Percentiles rank a stretch among this genome's conserved stretches.
Evolutionary conservation across 169 alveolate genomes (phyloP).

Genomic region (Plasmodium berghei): DNA sequence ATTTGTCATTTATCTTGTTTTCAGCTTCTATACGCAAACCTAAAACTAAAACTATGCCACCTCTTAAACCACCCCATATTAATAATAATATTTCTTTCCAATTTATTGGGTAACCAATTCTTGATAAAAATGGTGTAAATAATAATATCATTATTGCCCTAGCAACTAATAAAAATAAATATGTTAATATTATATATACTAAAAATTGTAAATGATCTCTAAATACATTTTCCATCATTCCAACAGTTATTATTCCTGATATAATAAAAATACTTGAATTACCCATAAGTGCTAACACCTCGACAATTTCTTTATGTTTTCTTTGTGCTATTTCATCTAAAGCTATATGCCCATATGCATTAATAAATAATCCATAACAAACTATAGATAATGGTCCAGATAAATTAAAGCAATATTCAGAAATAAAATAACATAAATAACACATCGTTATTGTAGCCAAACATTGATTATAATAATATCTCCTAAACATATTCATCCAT

Average conservation of each 20-base stretch:
- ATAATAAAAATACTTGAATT: slow-evolving; percentile 88
- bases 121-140: slow-evolving; percentile 86
- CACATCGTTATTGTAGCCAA: slow-evolving; percentile 80
- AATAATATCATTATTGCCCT: slow-evolving; percentile 86
- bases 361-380: slow-evolving; percentile 89
- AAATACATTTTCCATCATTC: slow-evolving; percentile 87
- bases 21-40: slow-evolving; percentile 93
- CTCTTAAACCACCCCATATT: slow-evolving; percentile 94
- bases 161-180: slow-evolving; percentile 83
- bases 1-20: slow-evolving; percentile 79
- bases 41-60: slow-evolving; percentile 93
- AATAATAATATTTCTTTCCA: slow-evolving; percentile 90
- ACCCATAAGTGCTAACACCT: slow-evolving; percentile 86
- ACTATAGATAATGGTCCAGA: slow-evolving; percentile 92
- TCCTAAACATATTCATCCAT: slow-evolving; percentile 88
- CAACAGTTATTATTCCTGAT: slow-evolving; percentile 88
- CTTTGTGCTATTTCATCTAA: slow-evolving; percentile 89
- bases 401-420: slow-evolving; percentile 85
- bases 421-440: slow-evolving; percentile 85
- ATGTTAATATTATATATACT: slow-evolving; percentile 77
- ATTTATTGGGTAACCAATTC: slow-evolving; percentile 86
- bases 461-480: slow-evolving; percentile 86
- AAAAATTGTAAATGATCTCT: slow-evolving; percentile 39
- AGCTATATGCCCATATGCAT: slow-evolving; percentile 89
- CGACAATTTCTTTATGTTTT: slow-evolving; percentile 85